These are phyloP conservation scores for Bryum argenteum DNA, from an alignment of 225 moss, liverwort and hornwort species.

Conservation along the genomic window DNA sequence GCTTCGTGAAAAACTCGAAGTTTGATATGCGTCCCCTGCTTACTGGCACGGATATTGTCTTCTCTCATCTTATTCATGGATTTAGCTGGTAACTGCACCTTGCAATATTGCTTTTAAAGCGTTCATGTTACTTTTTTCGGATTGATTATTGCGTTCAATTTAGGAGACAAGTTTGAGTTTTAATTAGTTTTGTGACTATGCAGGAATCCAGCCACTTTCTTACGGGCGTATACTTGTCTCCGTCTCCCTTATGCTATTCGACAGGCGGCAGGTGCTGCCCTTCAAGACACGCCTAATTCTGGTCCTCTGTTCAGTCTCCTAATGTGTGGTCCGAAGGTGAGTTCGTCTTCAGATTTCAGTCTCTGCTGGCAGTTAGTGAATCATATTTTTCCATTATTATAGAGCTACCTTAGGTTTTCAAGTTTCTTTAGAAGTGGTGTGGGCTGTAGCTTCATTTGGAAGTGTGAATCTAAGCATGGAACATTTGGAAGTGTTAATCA, in stretches of 20 bases:
- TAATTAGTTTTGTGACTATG: constrained; percentile 23
- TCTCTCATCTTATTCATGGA: constrained; percentile 94
- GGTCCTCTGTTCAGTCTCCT: constrained; percentile 86
- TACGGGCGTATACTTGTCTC: constrained; percentile 87
- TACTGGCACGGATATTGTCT: constrained; percentile 93
- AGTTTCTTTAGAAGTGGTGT: background rate
- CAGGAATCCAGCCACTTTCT: constrained; percentile 93
- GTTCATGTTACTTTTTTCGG: background rate
- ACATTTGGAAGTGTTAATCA: constrained; percentile 8
- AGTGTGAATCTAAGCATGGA: constrained; percentile 6
- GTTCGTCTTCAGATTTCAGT: background rate
- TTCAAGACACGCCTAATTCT: constrained; percentile 80
- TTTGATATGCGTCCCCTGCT: constrained; percentile 99
- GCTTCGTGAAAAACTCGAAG: constrained; percentile 89
- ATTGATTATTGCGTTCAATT: background rate
- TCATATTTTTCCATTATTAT: background rate
- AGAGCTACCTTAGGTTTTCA: background rate
- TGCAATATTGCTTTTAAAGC: constrained; percentile 16
- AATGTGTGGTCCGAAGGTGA: constrained; percentile 91
- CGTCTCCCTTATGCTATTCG: constrained; percentile 88
- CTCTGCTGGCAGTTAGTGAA: background rate
- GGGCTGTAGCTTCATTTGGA: constrained; percentile 15
- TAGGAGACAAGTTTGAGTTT: constrained; percentile 1
- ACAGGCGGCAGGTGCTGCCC: constrained; percentile 89
- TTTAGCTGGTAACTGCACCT: constrained; percentile 78